Conservation (phyloP, 257 asterid species). For the Solanum dulcamara region DNA sequence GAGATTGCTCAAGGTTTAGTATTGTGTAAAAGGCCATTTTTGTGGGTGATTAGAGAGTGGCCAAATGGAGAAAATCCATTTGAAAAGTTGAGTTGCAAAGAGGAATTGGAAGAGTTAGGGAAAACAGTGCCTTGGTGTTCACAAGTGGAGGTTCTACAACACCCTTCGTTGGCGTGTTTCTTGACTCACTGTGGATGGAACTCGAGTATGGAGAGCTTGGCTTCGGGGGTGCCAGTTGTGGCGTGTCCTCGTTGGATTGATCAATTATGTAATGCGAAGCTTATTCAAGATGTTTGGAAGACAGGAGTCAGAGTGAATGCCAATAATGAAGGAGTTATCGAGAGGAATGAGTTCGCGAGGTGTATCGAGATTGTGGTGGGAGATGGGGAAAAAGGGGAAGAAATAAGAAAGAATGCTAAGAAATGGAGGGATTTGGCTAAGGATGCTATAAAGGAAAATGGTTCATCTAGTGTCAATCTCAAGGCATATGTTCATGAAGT, state of each 20-base stretch:
- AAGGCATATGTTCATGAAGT: neutral
- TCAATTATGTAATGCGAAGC: slow-evolving; percentile 7
- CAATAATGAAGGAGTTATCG: slow-evolving; percentile 4
- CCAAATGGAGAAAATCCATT: neutral
- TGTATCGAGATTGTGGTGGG: slow-evolving; percentile 11
- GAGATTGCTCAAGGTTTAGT: slow-evolving; percentile 8
- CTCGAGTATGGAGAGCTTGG: slow-evolving; percentile 13
- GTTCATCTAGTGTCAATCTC: slow-evolving; percentile 9
- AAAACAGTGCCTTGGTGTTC: slow-evolving; percentile 12
- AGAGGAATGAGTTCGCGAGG: slow-evolving; percentile 7
- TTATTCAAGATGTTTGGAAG: slow-evolving; percentile 12
- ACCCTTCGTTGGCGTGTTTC: slow-evolving; percentile 8
- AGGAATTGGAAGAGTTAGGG: slow-evolving; percentile 7
- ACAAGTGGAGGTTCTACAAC: slow-evolving; percentile 4
- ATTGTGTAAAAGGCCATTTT: slow-evolving; percentile 5
- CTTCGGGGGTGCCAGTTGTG: slow-evolving; percentile 12
- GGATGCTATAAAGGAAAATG: slow-evolving; percentile 13
- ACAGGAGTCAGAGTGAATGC: neutral
- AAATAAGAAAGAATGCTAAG: slow-evolving; percentile 2
- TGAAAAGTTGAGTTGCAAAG: slow-evolving; percentile 8
- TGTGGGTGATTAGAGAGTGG: slow-evolving; percentile 15
- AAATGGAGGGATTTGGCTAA: slow-evolving; percentile 13
- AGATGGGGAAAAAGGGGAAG: neutral
- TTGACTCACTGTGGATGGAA: slow-evolving; percentile 17
- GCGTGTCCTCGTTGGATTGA: slow-evolving; percentile 14